These are phyloP conservation scores for Striga asiatica DNA, from an alignment of 257 asterid genomes.

Conservation along the genomic window DNA sequence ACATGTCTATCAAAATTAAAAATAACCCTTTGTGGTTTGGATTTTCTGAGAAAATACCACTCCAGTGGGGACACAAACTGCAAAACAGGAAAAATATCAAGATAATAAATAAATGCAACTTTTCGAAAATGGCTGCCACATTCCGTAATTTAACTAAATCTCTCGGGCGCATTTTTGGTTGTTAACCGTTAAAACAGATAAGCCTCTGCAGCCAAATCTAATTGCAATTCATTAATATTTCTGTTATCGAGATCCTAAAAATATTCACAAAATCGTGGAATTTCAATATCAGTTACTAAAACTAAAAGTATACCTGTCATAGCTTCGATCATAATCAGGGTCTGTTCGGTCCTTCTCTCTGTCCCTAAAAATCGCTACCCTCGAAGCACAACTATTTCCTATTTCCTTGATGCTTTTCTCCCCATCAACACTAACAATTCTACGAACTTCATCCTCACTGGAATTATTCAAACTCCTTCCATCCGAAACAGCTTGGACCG, in stretches of 20 bases:
- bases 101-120: too few relatives aligned
- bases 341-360: constrained; percentile 85
- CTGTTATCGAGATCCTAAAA: not conserved
- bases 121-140: too few relatives aligned
- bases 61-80: too few relatives aligned
- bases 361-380: constrained; percentile 90
- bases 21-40: too few relatives aligned
- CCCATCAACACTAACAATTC: constrained; percentile 33
- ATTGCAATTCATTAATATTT: not conserved
- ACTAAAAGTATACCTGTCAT: constrained; percentile 44
- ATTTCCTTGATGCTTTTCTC: not conserved
- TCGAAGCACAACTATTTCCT: constrained; percentile 32
- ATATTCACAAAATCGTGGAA: not conserved
- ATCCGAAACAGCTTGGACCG: constrained; percentile 26
- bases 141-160: too few relatives aligned
- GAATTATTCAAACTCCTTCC: constrained; percentile 29
- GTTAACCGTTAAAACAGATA: too few relatives aligned
- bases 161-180: too few relatives aligned
- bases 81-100: too few relatives aligned
- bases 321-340: constrained; percentile 93
- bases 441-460: constrained; percentile 42
- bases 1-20: too few relatives aligned
- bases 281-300: not conserved
- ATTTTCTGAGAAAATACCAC: too few relatives aligned
- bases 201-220: not conserved